Conservation (phyloP, 495 filamentous ascomycete genomes). For the Penicillium verhagenii region DNA sequence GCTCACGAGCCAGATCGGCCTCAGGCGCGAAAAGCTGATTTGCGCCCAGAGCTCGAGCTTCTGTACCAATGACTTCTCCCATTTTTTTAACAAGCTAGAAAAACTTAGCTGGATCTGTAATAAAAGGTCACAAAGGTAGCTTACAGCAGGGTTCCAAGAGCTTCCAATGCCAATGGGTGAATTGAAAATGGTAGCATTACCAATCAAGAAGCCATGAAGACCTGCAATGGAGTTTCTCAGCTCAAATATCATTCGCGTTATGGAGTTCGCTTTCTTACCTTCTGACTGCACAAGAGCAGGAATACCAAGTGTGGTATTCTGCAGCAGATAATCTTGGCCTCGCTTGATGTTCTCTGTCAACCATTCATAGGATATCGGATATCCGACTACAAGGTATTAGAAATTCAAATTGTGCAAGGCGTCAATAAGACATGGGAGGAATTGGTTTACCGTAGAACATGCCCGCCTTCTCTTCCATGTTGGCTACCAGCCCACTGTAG, state of each 20-base stretch:
- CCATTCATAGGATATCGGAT: slow-evolving; percentile 60
- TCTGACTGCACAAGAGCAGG: slow-evolving; percentile 70
- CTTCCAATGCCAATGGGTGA: slow-evolving; percentile 68
- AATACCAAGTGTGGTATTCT: slow-evolving; percentile 64
- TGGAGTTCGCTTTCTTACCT: slow-evolving; percentile 27
- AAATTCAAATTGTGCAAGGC: background rate
- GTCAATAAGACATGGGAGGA: background rate
- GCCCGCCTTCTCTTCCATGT: slow-evolving; percentile 60
- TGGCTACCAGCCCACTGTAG: slow-evolving; percentile 59
- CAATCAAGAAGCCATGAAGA: slow-evolving; percentile 67
- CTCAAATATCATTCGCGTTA: background rate
- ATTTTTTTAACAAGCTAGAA: slow-evolving; percentile 55
- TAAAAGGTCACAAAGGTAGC: background rate
- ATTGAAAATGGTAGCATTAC: slow-evolving; percentile 74
- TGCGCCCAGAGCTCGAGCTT: slow-evolving; percentile 60
- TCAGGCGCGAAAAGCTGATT: slow-evolving; percentile 70
- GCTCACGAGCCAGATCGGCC: slow-evolving; percentile 64
- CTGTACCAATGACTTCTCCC: slow-evolving; percentile 57
- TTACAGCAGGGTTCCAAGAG: slow-evolving; percentile 57
- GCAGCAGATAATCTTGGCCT: slow-evolving; percentile 62
- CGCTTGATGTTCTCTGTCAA: slow-evolving; percentile 57
- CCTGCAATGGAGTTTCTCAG: slow-evolving; percentile 19
- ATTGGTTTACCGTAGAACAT: slow-evolving; percentile 54
- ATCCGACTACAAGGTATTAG: slow-evolving; percentile 48
- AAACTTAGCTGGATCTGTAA: slow-evolving; percentile 1